phyloP scores from a whole-genome alignment of 2,329 filamentous ascomycete genomes.

The Talaromyces marneffei region DNA sequence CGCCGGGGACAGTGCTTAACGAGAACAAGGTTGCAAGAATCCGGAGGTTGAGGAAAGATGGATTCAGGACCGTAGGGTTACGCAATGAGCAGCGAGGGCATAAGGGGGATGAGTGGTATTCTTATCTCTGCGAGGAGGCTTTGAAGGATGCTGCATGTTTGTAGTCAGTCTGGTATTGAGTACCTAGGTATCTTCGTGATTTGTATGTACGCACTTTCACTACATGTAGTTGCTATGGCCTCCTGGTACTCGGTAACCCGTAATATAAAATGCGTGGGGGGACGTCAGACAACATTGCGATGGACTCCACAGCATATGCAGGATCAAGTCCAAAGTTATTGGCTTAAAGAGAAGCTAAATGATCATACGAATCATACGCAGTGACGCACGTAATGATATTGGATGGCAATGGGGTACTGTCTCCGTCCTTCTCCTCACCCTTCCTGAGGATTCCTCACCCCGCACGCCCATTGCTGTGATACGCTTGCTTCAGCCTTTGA shows the following conservation, averaged over 20 bases:
- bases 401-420: too few species aligned
- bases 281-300: slow-evolving; percentile 1
- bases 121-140: slow-evolving; percentile 30
- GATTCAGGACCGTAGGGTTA: slow-evolving; percentile 36
- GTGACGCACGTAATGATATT: too few species aligned
- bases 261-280: not conserved
- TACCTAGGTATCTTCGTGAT: not conserved
- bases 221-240: not conserved
- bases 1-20: slow-evolving; percentile 15
- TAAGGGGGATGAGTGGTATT: slow-evolving; percentile 36
- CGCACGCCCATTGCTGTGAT: not conserved
- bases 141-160: slow-evolving; percentile 29
- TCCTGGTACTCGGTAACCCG: not conserved
- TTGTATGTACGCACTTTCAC: not conserved
- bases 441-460: not conserved
- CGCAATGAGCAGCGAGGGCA: slow-evolving; percentile 27
- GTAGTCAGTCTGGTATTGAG: not conserved
- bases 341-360: not conserved
- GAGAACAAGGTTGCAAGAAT: slow-evolving; percentile 34
- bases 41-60: slow-evolving; percentile 28
- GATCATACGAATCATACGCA: too few species aligned
- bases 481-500: not conserved
- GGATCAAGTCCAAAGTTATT: not conserved
- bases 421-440: not conserved
- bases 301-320: not conserved